Percentiles rank a stretch among this genome's conserved stretches.
These are phyloP conservation scores for Lagerstroemia speciosa DNA, from an alignment of 345 rosid species.

Conservation along the genomic window DNA sequence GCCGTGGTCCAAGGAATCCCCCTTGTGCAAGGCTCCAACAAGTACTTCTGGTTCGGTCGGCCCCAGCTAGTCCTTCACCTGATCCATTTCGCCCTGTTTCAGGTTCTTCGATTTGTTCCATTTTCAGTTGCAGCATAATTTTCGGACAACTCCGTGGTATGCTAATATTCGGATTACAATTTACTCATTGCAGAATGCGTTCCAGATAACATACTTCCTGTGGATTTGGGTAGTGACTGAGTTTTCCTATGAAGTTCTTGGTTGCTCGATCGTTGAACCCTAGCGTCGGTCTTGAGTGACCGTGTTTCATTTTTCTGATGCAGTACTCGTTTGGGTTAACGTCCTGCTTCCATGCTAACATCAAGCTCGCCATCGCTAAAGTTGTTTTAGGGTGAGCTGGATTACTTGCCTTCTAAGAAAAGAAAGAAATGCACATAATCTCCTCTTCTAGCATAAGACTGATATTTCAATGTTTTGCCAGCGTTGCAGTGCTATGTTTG, in stretches of 20 bases:
- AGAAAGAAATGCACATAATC: no score
- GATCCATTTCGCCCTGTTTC: conserved; percentile 85
- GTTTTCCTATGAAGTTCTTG: background rate
- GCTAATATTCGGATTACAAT: background rate
- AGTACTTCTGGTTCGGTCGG: conserved; percentile 75
- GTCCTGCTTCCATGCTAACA: conserved; percentile 69
- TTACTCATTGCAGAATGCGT: conserved; percentile 66
- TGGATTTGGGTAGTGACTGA: conserved; percentile 76
- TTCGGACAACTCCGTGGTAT: background rate
- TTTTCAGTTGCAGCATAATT: background rate
- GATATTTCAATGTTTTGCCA: conserved; percentile 23
- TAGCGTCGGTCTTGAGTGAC: background rate
- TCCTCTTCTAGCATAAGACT: background rate
- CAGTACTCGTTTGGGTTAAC: conserved; percentile 61
- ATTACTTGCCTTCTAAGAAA: background rate
- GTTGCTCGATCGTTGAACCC: background rate
- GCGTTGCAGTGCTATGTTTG: conserved; percentile 45
- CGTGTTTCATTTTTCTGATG: background rate
- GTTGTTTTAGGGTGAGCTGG: conserved; percentile 56
- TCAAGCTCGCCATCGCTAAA: conserved; percentile 46
- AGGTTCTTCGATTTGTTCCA: conserved; percentile 33
- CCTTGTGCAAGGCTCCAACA: conserved; percentile 85
- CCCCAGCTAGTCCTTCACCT: conserved; percentile 76
- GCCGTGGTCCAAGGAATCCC: conserved; percentile 97
- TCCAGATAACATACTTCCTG: conserved; percentile 90